Evolutionary conservation across 2,329 filamentous ascomycete species (phyloP).

Genomic region (Pyricularia sp.): DNA sequence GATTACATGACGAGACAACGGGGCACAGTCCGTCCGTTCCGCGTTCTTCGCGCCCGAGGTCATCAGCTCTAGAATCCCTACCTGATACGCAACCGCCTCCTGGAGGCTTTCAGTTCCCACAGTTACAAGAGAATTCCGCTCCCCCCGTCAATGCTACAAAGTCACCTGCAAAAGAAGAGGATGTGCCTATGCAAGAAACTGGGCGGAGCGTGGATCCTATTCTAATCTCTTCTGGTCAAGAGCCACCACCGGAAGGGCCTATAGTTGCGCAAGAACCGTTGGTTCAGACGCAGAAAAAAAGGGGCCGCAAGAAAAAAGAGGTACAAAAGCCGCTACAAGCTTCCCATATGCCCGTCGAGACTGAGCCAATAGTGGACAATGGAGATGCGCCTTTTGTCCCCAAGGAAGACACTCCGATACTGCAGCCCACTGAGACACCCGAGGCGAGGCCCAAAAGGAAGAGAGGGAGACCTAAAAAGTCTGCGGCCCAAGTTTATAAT

Average conservation of each 20-base stretch:
- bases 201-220: slow-evolving; percentile 1
- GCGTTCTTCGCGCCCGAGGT: slow-evolving; percentile 10
- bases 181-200: background rate
- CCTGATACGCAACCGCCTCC: slow-evolving; percentile 1
- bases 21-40: slow-evolving; percentile 5
- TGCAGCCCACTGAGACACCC: background rate
- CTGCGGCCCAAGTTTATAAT: slow-evolving; percentile 11
- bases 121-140: background rate
- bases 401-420: background rate
- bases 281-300: slow-evolving; percentile 16
- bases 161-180: background rate
- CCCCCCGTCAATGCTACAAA: background rate
- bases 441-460: slow-evolving; percentile 3
- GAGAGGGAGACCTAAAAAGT: slow-evolving; percentile 33
- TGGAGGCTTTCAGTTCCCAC: background rate
- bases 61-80: slow-evolving; percentile 2
- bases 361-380: background rate
- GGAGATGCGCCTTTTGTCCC: background rate
- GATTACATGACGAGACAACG: slow-evolving; percentile 10
- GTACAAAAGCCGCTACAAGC: background rate
- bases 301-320: slow-evolving; percentile 19
- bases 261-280: slow-evolving; percentile 3
- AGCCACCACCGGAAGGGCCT: background rate
- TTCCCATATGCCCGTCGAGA: background rate
- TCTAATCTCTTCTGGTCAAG: slow-evolving; percentile 6